Evolutionary conservation across 2,329 filamentous ascomycete genomes (phyloP).

Genomic region (Penicillium freii): DNA sequence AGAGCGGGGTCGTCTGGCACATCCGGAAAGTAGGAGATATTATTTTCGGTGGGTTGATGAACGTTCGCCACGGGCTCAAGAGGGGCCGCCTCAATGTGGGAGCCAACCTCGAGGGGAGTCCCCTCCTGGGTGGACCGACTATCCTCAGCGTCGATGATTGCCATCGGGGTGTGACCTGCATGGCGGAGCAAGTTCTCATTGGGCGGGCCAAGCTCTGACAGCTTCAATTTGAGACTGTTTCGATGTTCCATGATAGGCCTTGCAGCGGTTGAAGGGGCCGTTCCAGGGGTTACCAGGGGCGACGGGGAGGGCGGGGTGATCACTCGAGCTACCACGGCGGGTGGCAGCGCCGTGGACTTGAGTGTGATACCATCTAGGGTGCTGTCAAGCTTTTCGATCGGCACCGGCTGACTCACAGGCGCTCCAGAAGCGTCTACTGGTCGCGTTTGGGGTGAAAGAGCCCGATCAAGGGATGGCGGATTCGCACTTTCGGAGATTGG

Average conservation of each 20-base stretch:
- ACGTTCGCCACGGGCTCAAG: constrained; percentile 32
- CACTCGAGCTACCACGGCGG: constrained; percentile 44
- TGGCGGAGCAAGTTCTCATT: constrained; percentile 42
- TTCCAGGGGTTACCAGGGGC: constrained; percentile 25
- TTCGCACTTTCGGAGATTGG: constrained; percentile 33
- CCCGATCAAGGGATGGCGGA: constrained; percentile 40
- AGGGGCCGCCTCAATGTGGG: constrained; percentile 32
- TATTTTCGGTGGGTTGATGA: constrained; percentile 38
- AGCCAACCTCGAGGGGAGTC: constrained; percentile 23
- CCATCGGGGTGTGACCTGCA: constrained; percentile 49
- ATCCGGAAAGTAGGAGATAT: constrained; percentile 44
- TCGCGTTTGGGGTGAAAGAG: constrained; percentile 39
- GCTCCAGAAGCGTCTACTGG: constrained; percentile 31
- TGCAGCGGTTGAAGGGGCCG: constrained; percentile 25
- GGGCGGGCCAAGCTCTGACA: constrained; percentile 39
- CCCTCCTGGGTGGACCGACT: constrained; percentile 26
- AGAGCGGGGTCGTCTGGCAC: constrained; percentile 45
- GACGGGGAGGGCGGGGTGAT: constrained; percentile 43
- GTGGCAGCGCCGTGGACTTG: constrained; percentile 46
- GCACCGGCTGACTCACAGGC: constrained; percentile 41
- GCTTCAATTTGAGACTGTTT: constrained; percentile 35
- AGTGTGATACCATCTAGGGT: constrained; percentile 49
- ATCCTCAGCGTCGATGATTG: constrained; percentile 37
- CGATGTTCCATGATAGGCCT: constrained; percentile 28
- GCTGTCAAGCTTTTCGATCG: constrained; percentile 48